Evolutionary conservation across 371 early-diverging fungal species (phyloP).

Genomic region (Rhizopus sp.): DNA sequence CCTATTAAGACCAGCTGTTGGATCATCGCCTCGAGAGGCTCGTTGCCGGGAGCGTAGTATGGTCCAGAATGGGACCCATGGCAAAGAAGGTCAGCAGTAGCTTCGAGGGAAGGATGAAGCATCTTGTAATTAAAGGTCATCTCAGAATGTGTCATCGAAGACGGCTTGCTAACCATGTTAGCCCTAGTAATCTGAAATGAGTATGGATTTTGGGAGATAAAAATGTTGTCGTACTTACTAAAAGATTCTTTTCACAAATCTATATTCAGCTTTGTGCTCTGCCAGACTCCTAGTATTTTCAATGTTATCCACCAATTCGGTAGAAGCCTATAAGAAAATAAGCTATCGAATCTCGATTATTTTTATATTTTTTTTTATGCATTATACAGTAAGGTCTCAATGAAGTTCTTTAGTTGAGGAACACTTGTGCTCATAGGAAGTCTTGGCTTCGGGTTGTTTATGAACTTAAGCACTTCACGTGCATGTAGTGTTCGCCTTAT

Average conservation of each 20-base stretch:
- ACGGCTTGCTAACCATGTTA: conserved; percentile 10
- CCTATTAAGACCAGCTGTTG: conserved; percentile 4
- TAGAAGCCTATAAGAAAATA: conserved; percentile 8
- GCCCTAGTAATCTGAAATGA: conserved; percentile 13
- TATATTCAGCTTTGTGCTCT: conserved; percentile 12
- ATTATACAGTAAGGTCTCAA: conserved; percentile 12
- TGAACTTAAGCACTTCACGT: conserved; percentile 10
- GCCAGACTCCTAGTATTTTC: conserved; percentile 6
- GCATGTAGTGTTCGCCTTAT: conserved; percentile 6
- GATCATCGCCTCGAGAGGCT: conserved; percentile 6
- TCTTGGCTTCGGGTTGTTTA: conserved; percentile 9
- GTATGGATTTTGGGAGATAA: conserved; percentile 8
- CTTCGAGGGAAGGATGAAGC: conserved; percentile 17
- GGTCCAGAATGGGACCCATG: background rate
- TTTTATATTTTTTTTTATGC: conserved; percentile 3
- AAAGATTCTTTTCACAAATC: conserved; percentile 9
- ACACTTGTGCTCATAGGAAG: conserved; percentile 6
- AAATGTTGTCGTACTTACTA: conserved; percentile 5
- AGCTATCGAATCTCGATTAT: conserved; percentile 1
- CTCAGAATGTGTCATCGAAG: conserved; percentile 15
- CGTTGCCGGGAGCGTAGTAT: conserved; percentile 7
- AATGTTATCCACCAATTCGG: conserved; percentile 7
- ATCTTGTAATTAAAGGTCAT: conserved; percentile 12
- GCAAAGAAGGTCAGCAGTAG: conserved; percentile 13
- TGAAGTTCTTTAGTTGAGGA: conserved; percentile 8